Base-by-base conservation (phyloP, 768 basidiomycete species). In the Collybia sordida region DNA sequence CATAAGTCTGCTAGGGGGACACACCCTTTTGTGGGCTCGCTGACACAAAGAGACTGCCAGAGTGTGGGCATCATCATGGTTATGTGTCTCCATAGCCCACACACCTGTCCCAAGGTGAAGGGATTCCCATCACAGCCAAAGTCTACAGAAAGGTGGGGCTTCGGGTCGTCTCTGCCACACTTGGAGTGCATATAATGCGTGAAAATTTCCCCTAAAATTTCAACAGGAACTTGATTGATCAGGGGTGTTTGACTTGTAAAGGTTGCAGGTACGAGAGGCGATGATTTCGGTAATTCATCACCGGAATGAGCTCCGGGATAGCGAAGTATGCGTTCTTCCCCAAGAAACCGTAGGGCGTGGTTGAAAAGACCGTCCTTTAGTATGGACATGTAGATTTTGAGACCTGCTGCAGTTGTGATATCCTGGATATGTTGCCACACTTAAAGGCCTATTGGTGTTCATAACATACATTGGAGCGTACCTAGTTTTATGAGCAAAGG, bases 91-190 rank as follows among this genome's bases (percentile, higher is more conserved):
- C 62, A 63, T 27, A 54, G 31, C 5, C 46, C 50, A 31, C 58
- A 63, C 2, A 63, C 55, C 6, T 57, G 59, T 1, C 56, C 59
- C 3, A 63, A 47, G 15, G 41, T 43, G n/a, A 54, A 46, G 2
- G 61, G 61, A 34, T 46, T 54, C 7, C 28, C 44, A 1, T 43
- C 31, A 18, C 17, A 49, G 2, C 5, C 19, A 6, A 8, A n/a
- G 17, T 25, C 21, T 7, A 31, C 14, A 2, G 48, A 34, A 31
- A 35, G 18, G 21, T 18, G 28, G 4, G 37, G 17, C n/a, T 27
- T 28, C n/a, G 40, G 28, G 11, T 36, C 8, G 28, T 31, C 41
- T 9, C 27, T 25, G 2, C 15, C 23, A 9, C 36, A 40, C n/a
- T 35, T 3, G 11, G 24, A 19, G 11, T 44, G 18, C 2, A 25